Evolutionary conservation across 2,329 filamentous ascomycete species (phyloP).

Genomic region (Erysiphe pulchra): DNA sequence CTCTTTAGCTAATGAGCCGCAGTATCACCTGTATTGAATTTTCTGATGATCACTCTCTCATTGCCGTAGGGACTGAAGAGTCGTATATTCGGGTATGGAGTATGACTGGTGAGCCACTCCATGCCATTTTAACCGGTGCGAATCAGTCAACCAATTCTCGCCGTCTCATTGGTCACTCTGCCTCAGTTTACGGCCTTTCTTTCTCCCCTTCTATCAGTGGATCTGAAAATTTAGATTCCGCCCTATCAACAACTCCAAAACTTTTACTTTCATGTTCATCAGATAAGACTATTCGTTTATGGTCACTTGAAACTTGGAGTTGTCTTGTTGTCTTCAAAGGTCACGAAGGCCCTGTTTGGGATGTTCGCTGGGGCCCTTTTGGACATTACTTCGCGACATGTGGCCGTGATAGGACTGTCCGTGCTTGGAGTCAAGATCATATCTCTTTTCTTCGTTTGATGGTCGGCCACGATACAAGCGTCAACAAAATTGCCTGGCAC

Average conservation of each 20-base stretch:
- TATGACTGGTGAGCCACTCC: constrained; percentile 59
- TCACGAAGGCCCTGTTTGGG: constrained; percentile 73
- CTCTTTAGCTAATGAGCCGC: constrained; percentile 3
- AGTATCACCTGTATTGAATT: constrained; percentile 89
- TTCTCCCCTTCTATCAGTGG: constrained; percentile 33
- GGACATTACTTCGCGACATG: constrained; percentile 85
- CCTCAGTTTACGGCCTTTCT: constrained; percentile 65
- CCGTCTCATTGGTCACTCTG: constrained; percentile 64
- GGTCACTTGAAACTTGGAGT: constrained; percentile 81
- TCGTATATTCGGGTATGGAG: constrained; percentile 94
- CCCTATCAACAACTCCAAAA: constrained; percentile 30
- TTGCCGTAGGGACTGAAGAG: constrained; percentile 72
- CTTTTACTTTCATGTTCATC: constrained; percentile 69
- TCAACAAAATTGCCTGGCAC: constrained; percentile 84
- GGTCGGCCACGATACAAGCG: constrained; percentile 75
- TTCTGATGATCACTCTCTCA: constrained; percentile 67
- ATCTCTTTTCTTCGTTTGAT: constrained; percentile 72
- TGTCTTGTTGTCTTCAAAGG: constrained; percentile 86
- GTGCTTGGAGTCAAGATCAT: constrained; percentile 81
- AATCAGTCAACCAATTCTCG: constrained; percentile 45
- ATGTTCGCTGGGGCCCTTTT: constrained; percentile 70
- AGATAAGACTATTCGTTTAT: constrained; percentile 71
- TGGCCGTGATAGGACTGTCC: constrained; percentile 71
- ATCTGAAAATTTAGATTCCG: constrained; percentile 7
- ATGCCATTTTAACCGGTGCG: constrained; percentile 34